Conservation (phyloP, 2,329 filamentous ascomycete species). For the Fusarium nelsonii region DNA sequence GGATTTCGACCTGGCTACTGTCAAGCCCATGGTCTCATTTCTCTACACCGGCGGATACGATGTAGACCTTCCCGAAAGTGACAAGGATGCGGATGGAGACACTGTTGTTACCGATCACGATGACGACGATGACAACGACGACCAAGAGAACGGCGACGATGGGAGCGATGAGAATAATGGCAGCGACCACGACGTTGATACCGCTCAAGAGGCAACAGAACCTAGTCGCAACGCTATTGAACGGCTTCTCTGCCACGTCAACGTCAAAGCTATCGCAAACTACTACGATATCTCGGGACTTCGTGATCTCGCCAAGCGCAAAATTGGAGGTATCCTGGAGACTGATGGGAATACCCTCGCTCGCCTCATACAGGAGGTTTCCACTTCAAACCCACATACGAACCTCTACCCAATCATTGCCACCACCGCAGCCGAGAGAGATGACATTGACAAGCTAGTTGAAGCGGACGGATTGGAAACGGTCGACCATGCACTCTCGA, state of each 20-base stretch:
- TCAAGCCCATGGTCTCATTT: neutral
- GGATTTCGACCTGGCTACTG: neutral
- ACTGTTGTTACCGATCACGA: neutral
- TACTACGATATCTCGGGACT: neutral
- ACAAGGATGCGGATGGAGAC: neutral
- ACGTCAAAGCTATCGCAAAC: neutral
- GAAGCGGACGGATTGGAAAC: too few species aligned
- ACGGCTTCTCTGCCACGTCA: neutral
- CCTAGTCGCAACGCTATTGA: too few species aligned
- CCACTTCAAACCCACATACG: neutral
- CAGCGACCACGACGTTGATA: rapidly evolving
- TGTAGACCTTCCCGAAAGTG: neutral
- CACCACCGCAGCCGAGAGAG: neutral
- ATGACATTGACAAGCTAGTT: neutral
- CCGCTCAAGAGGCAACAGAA: too few species aligned
- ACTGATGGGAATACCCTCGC: neutral
- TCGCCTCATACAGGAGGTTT: neutral
- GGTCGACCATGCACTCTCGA: neutral
- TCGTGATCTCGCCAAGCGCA: neutral
- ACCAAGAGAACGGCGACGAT: neutral
- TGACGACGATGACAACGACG: neutral
- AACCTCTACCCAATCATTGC: neutral
- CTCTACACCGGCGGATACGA: neutral
- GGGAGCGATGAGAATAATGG: too few species aligned
- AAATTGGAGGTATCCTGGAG: neutral